Evolutionary conservation across 2,329 filamentous ascomycete genomes (phyloP).

Genomic region (Aspergillus sp.): DNA sequence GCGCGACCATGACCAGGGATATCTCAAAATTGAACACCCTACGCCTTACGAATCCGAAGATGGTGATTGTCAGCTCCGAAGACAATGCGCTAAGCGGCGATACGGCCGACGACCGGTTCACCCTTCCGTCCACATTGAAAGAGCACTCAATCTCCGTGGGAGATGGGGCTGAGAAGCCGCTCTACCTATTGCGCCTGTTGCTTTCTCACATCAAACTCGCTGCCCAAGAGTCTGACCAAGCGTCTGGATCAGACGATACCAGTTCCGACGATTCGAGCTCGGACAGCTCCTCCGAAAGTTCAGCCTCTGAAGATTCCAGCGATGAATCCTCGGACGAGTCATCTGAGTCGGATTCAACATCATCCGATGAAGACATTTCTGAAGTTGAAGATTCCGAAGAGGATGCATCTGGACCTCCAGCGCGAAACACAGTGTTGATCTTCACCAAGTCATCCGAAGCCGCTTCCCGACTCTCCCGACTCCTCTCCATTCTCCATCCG

Average conservation of each 20-base stretch:
- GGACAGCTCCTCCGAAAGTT: conserved; percentile 18
- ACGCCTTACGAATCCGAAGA: conserved; percentile 60
- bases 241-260: conserved; percentile 9
- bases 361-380: conserved; percentile 10
- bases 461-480: conserved; percentile 73
- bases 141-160: conserved; percentile 61
- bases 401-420: conserved; percentile 21
- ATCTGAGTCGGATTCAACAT: conserved; percentile 19
- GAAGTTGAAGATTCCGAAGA: conserved; percentile 9
- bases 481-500: conserved; percentile 60
- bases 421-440: conserved; percentile 51
- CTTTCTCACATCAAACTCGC: conserved; percentile 29
- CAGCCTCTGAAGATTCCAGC: conserved; percentile 12
- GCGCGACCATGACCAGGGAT: conserved; percentile 85
- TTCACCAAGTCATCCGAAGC: conserved; percentile 89
- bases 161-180: conserved; percentile 63
- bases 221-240: conserved; percentile 1
- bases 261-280: conserved; percentile 10
- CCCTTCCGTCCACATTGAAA: conserved; percentile 53
- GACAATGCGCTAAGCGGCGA: conserved; percentile 13
- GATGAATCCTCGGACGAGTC: conserved; percentile 10
- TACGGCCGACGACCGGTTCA: conserved; percentile 34
- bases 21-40: conserved; percentile 68
- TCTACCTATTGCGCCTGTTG: conserved; percentile 75
- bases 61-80: conserved; percentile 63